These are phyloP conservation scores for Adansonia digitata DNA, from an alignment of 345 rosid genomes.

Conservation along the genomic window DNA sequence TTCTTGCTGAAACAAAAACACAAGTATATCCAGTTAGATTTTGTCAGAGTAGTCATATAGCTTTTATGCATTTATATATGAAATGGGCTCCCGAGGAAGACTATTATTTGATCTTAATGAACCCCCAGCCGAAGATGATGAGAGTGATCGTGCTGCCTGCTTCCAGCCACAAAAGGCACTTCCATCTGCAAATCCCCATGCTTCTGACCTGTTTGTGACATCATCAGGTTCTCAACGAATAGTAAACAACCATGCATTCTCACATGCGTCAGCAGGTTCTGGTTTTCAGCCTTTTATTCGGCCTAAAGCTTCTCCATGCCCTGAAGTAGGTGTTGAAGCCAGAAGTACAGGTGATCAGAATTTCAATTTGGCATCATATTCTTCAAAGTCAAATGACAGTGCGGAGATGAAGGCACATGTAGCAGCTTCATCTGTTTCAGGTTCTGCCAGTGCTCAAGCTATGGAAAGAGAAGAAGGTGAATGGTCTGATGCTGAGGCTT, in stretches of 20 bases:
- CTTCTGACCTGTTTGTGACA: slow-evolving; percentile 45
- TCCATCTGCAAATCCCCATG: slow-evolving; percentile 38
- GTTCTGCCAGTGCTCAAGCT: slow-evolving; percentile 28
- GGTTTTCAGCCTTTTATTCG: slow-evolving; percentile 95
- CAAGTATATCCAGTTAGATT: slow-evolving; percentile 10
- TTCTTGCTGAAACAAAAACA: slow-evolving; percentile 18
- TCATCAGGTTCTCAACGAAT: slow-evolving; percentile 44
- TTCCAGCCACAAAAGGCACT: slow-evolving; percentile 55
- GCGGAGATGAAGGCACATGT: slow-evolving; percentile 34
- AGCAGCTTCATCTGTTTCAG: slow-evolving; percentile 26
- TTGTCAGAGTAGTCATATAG: slow-evolving; percentile 20
- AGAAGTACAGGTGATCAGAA: slow-evolving; percentile 34
- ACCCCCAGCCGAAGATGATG: slow-evolving; percentile 76
- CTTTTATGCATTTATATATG: slow-evolving; percentile 72
- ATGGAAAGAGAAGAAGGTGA: slow-evolving; percentile 98
- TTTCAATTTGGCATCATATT: slow-evolving; percentile 28
- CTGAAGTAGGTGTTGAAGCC: slow-evolving; percentile 35
- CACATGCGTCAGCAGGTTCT: slow-evolving; percentile 68
- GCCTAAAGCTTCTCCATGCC: slow-evolving; percentile 24
- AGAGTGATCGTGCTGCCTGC: slow-evolving; percentile 37
- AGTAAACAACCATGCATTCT: slow-evolving; percentile 55
- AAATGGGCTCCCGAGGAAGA: slow-evolving; percentile 90
- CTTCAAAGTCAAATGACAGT: slow-evolving; percentile 25
- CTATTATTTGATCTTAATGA: slow-evolving; percentile 96
- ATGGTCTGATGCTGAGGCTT: slow-evolving; percentile 73